These are phyloP conservation scores for Fusarium globosum DNA, from an alignment of 2,329 filamentous ascomycete species.

Conservation along the genomic window DNA sequence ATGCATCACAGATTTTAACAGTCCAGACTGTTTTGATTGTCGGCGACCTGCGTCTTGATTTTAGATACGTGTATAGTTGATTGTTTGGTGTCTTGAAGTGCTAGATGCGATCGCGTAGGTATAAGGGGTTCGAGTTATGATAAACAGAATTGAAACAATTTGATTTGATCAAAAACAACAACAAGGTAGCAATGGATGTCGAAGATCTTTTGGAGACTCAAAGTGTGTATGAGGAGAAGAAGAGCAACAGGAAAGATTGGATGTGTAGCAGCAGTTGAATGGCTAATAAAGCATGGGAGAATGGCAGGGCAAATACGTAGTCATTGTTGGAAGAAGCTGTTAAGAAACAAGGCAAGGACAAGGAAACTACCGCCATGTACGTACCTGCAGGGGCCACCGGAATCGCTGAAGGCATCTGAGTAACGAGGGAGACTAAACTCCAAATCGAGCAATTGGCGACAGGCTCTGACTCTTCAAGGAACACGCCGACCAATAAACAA, in stretches of 20 bases:
- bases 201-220: conserved; percentile 29
- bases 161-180: conserved; percentile 6
- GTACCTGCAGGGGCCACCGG: conserved; percentile 45
- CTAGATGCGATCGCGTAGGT: conserved; percentile 20
- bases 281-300: conserved; percentile 33
- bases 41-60: conserved; percentile 47
- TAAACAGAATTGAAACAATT: conserved; percentile 1
- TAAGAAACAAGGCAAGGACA: conserved; percentile 38
- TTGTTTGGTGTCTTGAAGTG: conserved; percentile 15
- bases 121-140: conserved; percentile 5
- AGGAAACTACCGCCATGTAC: conserved; percentile 36
- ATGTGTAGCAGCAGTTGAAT: conserved; percentile 32
- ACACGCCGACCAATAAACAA: conserved; percentile 27
- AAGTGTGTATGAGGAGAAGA: conserved; percentile 18
- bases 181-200: conserved; percentile 14
- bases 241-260: conserved; percentile 2
- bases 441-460: conserved; percentile 33
- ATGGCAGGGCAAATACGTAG: conserved; percentile 32
- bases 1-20: conserved; percentile 60
- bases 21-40: conserved; percentile 55
- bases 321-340: conserved; percentile 22
- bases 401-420: conserved; percentile 48
- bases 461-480: conserved; percentile 26
- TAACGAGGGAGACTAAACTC: conserved; percentile 37
- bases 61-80: conserved; percentile 13